phyloP scores from a whole-genome alignment of 495 filamentous ascomycete genomes.

The Podospora australis region DNA sequence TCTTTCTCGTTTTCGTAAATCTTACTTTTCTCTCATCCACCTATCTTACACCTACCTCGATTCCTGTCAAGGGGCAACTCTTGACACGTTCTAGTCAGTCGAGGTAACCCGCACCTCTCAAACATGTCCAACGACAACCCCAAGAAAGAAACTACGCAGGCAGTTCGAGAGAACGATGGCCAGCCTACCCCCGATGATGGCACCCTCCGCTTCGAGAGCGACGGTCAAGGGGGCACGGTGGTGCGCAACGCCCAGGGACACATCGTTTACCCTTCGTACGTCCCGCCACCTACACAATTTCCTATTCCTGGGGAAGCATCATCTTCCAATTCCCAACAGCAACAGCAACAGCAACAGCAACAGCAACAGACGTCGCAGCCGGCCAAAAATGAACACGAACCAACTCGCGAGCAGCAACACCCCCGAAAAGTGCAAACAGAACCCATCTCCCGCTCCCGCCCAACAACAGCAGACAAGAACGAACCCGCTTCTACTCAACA shows the following conservation, averaged over 20 bases:
- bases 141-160: background rate
- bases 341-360: background rate
- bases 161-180: background rate
- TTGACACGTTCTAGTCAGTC: too few species aligned
- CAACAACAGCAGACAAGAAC: background rate
- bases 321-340: background rate
- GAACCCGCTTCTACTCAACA: background rate
- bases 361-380: background rate
- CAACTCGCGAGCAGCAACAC: background rate
- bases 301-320: conserved; percentile 9
- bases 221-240: conserved; percentile 21
- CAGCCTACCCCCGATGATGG: conserved; percentile 1
- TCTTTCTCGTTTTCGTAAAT: too few species aligned
- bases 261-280: conserved; percentile 30
- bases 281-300: conserved; percentile 30
- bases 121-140: too few species aligned
- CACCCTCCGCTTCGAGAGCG: conserved; percentile 12
- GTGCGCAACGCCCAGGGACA: conserved; percentile 27
- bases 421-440: conserved; percentile 9
- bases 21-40: too few species aligned
- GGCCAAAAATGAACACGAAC: background rate
- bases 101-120: too few species aligned
- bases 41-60: too few species aligned
- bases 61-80: too few species aligned
- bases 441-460: background rate